Percentiles rank a stretch among this genome's conserved stretches.
phyloP scores from a whole-genome alignment of 2,329 filamentous ascomycete genomes.

The Beauveria sp. region DNA sequence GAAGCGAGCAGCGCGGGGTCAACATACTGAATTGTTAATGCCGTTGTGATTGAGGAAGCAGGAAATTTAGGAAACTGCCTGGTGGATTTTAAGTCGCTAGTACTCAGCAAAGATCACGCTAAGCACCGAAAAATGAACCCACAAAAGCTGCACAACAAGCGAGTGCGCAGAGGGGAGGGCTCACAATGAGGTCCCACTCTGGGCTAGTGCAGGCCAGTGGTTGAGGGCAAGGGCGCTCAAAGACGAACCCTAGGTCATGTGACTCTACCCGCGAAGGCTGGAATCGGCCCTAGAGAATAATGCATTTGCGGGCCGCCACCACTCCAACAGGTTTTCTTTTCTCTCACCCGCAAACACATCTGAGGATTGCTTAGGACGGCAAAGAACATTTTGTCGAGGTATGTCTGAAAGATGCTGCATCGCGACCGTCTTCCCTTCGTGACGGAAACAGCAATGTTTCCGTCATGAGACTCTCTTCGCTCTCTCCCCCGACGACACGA shows the following conservation, averaged over 20 bases:
- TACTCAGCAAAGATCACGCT: constrained; percentile 4
- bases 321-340: constrained; percentile 17
- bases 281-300: constrained; percentile 13
- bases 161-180: neutral
- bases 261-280: constrained; percentile 16
- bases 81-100: constrained; percentile 12
- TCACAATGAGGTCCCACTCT: constrained; percentile 11
- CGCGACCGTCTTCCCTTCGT: constrained; percentile 18
- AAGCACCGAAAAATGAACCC: neutral
- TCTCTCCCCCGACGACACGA: neutral
- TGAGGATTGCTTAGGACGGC: constrained; percentile 57
- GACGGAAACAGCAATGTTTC: constrained; percentile 20
- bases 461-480: constrained; percentile 8
- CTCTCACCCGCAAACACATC: constrained; percentile 36
- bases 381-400: constrained; percentile 54
- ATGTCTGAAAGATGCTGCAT: constrained; percentile 47
- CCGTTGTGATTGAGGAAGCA: constrained; percentile 12
- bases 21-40: constrained; percentile 14
- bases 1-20: constrained; percentile 2
- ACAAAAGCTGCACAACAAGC: constrained; percentile 7
- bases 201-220: neutral
- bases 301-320: constrained; percentile 19
- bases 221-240: constrained; percentile 15
- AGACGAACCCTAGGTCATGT: constrained; percentile 24
- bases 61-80: constrained; percentile 9